Evolutionary conservation across 1,139 yeast species (phyloP).

Genomic region (Hyphopichia khmerensis): DNA sequence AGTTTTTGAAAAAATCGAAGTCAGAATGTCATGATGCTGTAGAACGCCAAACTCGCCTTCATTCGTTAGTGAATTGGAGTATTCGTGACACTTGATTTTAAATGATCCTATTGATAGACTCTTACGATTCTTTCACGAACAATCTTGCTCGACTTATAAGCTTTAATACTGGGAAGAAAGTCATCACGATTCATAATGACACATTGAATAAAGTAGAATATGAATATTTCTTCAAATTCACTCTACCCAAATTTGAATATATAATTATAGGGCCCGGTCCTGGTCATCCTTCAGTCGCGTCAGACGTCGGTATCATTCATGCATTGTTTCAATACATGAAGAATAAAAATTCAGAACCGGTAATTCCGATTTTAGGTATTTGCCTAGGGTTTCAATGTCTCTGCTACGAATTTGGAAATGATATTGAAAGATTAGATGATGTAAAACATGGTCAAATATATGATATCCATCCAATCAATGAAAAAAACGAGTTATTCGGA

Average conservation of each 20-base stretch:
- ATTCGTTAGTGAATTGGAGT: not conserved
- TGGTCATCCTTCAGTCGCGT: slow-evolving; percentile 68
- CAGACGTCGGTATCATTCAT: slow-evolving; percentile 78
- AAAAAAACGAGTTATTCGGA: slow-evolving; percentile 5
- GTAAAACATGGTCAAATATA: slow-evolving; percentile 90
- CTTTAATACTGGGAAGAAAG: slow-evolving; percentile 51
- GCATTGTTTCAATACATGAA: slow-evolving; percentile 40
- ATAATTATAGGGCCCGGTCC: slow-evolving; percentile 97
- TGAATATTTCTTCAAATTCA: slow-evolving; percentile 32
- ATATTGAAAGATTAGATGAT: slow-evolving; percentile 49
- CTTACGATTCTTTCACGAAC: slow-evolving; percentile 92
- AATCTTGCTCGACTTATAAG: slow-evolving; percentile 71
- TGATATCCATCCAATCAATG: slow-evolving; percentile 35
- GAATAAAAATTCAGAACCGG: slow-evolving; percentile 7
- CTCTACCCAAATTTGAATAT: slow-evolving; percentile 60
- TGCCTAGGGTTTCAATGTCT: slow-evolving; percentile 92
- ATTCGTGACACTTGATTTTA: not conserved
- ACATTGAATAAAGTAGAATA: slow-evolving; percentile 41
- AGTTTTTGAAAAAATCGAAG: too few species aligned
- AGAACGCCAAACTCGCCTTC: not conserved
- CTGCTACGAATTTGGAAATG: slow-evolving; percentile 64
- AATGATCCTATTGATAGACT: slow-evolving; percentile 77
- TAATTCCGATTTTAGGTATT: slow-evolving; percentile 80
- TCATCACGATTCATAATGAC: slow-evolving; percentile 76
- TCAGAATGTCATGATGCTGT: too few species aligned